Conservation (phyloP, 2,329 filamentous ascomycete genomes). For the Trichoderma atroviride region DNA sequence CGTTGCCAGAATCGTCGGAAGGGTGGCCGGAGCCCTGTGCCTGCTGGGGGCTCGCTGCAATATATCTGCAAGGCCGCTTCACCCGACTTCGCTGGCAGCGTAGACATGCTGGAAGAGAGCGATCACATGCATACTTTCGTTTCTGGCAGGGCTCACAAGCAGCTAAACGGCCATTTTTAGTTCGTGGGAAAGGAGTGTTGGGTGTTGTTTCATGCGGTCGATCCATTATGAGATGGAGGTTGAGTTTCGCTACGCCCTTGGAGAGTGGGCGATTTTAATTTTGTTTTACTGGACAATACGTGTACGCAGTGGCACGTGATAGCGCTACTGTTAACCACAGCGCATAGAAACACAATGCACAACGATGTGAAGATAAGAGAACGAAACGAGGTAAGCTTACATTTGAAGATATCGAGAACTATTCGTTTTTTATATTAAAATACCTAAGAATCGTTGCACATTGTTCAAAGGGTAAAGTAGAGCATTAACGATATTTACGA, state of each 20-base stretch:
- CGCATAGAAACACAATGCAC: background rate
- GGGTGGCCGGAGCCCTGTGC: background rate
- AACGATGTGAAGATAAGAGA: background rate
- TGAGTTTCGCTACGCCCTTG: background rate
- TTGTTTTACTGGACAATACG: background rate
- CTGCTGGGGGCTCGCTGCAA: background rate
- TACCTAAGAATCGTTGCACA: background rate
- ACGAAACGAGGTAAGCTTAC: too few species aligned
- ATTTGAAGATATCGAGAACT: too few species aligned
- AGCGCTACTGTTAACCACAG: background rate
- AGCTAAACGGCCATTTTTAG: conserved; percentile 3
- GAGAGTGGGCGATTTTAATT: background rate
- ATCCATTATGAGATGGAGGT: background rate
- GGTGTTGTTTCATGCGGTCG: background rate
- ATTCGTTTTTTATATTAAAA: background rate
- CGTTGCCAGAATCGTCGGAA: background rate
- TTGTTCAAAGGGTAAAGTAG: background rate
- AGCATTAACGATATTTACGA: background rate
- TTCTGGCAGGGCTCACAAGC: background rate
- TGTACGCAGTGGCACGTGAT: background rate
- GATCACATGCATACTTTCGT: conserved; percentile 13
- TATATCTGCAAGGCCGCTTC: background rate
- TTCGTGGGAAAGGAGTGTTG: background rate
- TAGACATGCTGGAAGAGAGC: background rate
- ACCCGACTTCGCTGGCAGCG: conserved; percentile 10